These are phyloP conservation scores for Saccharum spontaneum DNA, from an alignment of 176 grass and related monocot genomes.

Conservation along the genomic window DNA sequence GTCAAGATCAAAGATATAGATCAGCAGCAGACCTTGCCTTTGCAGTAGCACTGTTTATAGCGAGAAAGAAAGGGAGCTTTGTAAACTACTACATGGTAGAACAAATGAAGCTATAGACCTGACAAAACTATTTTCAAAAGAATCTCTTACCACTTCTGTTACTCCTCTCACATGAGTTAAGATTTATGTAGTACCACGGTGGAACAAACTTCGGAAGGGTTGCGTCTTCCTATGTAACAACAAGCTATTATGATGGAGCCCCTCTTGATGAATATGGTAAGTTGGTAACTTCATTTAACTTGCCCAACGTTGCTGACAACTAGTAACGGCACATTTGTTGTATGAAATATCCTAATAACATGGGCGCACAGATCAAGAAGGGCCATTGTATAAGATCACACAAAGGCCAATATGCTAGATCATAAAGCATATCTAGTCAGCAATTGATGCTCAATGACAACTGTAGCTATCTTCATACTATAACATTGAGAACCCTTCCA, in stretches of 20 bases:
- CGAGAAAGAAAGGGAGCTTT: conserved; percentile 82
- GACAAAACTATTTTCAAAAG: neutral
- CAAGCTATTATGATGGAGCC: conserved; percentile 90
- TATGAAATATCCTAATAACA: conserved; percentile 1
- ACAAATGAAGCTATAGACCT: neutral
- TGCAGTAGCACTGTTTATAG: conserved; percentile 72
- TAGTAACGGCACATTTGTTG: neutral
- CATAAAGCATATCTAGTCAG: neutral
- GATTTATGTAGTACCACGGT: conserved; percentile 76
- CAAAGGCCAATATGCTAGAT: neutral
- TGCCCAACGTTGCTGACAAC: neutral
- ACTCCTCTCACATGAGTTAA: conserved; percentile 16
- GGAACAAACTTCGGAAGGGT: conserved; percentile 94
- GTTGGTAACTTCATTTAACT: conserved; percentile 36
- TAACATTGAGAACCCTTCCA: neutral
- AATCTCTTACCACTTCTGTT: neutral
- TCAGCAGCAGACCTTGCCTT: conserved; percentile 74
- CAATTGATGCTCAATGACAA: neutral
- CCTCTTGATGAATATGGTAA: conserved; percentile 98
- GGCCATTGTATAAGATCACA: neutral
- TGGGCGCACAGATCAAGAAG: neutral
- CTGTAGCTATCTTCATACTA: neutral
- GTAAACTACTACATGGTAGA: conserved; percentile 98
- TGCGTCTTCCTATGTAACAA: conserved; percentile 78
- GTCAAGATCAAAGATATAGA: conserved; percentile 61